Percentiles rank a stretch among this genome's conserved stretches.
These are phyloP conservation scores for Colletotrichum brevisporum DNA, from an alignment of 2,329 filamentous ascomycete species.

Conservation along the genomic window DNA sequence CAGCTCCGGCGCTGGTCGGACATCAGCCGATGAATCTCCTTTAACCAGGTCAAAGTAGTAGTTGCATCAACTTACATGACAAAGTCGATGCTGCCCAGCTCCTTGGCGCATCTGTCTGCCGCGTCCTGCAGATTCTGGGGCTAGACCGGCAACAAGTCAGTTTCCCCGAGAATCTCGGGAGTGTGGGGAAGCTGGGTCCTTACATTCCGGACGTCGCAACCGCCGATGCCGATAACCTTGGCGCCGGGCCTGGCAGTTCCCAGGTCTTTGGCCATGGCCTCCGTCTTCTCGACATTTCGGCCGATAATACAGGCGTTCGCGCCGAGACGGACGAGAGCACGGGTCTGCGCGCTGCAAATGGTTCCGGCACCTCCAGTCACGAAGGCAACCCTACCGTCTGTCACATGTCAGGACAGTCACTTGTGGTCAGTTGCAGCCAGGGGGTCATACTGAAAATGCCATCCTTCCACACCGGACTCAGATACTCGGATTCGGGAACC, in stretches of 20 bases:
- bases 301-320: constrained; percentile 96
- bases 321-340: constrained; percentile 90
- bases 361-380: constrained; percentile 95
- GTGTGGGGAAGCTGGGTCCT: constrained; percentile 44
- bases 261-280: constrained; percentile 84
- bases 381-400: constrained; percentile 90
- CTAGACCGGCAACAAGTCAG: constrained; percentile 47
- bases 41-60: background rate
- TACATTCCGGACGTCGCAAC: constrained; percentile 82
- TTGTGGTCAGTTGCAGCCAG: background rate
- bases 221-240: constrained; percentile 89
- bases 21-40: background rate
- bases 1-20: constrained; percentile 83
- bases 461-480: constrained; percentile 89
- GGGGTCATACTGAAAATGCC: constrained; percentile 80
- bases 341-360: constrained; percentile 94
- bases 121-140: constrained; percentile 78
- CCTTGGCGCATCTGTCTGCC: constrained; percentile 82
- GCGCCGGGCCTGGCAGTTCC: constrained; percentile 82
- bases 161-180: constrained; percentile 2
- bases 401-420: constrained; percentile 33
- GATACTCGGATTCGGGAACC: constrained; percentile 78
- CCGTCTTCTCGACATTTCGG: constrained; percentile 90
- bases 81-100: constrained; percentile 91
- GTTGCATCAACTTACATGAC: constrained; percentile 76